phyloP scores from a whole-genome alignment of 768 basidiomycete genomes.

The Lactifluus echinatus region DNA sequence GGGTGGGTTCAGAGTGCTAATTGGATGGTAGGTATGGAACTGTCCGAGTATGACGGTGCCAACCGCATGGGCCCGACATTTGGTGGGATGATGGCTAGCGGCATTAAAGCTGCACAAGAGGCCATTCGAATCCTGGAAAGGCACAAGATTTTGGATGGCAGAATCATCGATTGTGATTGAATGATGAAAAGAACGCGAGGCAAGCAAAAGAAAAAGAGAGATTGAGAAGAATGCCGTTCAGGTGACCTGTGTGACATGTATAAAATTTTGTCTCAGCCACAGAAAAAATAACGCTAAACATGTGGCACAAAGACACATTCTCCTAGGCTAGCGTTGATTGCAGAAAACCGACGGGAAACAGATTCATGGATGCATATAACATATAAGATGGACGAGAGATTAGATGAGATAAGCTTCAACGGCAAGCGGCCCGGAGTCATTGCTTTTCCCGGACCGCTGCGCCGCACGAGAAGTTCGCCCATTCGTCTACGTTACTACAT shows the following conservation, averaged over 20 bases:
- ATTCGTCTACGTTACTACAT: no score
- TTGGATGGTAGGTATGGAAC: conserved; percentile 56
- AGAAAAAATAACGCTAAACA: no score
- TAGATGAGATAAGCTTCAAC: not conserved
- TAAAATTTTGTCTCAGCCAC: not conserved
- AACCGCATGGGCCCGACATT: conserved; percentile 67
- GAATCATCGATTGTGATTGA: conserved; percentile 37
- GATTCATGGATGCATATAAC: no score
- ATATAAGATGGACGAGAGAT: no score
- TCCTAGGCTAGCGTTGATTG: no score
- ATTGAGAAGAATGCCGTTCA: not conserved
- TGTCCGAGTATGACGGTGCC: conserved; percentile 72
- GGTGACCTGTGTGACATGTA: not conserved
- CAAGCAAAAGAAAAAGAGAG: not conserved
- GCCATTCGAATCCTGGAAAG: conserved; percentile 46
- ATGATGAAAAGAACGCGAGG: not conserved
- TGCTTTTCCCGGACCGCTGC: no score
- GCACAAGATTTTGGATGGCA: conserved; percentile 44
- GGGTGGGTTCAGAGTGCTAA: not conserved
- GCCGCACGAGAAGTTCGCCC: no score
- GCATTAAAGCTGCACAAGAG: conserved; percentile 63
- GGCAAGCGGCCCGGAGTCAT: not conserved
- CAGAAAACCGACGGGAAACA: no score
- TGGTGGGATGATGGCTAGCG: conserved; percentile 72
- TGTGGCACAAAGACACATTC: not conserved